phyloP scores from a whole-genome alignment of 306 rosid genomes.

The Lablab purpureus region DNA sequence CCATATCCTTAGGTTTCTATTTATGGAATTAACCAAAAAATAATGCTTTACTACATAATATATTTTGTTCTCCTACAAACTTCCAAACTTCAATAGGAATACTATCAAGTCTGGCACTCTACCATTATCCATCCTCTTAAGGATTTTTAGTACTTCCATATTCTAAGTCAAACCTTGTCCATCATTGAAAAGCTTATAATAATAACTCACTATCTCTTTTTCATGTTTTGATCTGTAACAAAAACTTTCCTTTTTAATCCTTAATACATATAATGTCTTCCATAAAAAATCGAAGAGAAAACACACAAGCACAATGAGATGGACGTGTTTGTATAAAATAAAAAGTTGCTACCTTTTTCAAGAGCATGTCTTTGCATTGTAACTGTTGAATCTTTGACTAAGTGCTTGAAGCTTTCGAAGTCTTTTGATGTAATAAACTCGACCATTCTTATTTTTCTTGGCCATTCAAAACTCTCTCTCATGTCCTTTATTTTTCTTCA shows the following conservation, averaged over 20 bases:
- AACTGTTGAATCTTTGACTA: conserved; percentile 70
- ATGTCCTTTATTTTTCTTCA: conserved; percentile 61
- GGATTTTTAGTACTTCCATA: background rate
- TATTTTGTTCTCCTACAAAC: background rate
- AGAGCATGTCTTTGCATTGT: conserved; percentile 70
- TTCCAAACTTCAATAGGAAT: background rate
- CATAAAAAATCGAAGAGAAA: conserved; percentile 1
- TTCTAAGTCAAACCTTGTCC: no score
- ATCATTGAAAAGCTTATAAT: background rate
- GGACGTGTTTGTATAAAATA: background rate
- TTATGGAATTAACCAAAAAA: background rate
- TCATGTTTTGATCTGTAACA: background rate
- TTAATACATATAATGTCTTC: background rate
- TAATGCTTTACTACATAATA: background rate
- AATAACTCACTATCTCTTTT: background rate
- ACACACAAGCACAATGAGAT: background rate
- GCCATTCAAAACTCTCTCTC: conserved; percentile 52
- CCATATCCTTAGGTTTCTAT: background rate
- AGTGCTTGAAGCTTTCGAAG: conserved; percentile 64
- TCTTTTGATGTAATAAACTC: conserved; percentile 50
- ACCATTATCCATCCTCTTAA: background rate
- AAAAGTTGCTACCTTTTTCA: conserved; percentile 62
- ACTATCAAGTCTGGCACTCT: background rate
- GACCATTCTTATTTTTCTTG: conserved; percentile 51
- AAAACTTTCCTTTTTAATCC: background rate